Base-by-base conservation (phyloP, 768 basidiomycete species). In the Tylopilus sp. region DNA sequence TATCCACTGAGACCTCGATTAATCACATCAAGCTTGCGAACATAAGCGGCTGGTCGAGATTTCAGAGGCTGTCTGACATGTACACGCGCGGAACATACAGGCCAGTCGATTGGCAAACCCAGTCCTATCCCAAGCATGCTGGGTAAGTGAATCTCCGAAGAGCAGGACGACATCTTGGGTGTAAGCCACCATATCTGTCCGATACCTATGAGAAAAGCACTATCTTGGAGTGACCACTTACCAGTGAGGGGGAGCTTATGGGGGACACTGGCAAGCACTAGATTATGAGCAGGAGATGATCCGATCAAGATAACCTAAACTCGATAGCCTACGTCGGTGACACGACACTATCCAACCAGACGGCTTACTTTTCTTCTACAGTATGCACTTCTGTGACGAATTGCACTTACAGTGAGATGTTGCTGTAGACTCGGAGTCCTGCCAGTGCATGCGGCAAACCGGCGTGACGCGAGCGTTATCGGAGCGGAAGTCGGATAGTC, bases 1-100 rank as follows among this genome's bases (percentile, higher is more conserved):
- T 95, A 97, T 3, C 92, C 92, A 28, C 81, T 77, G 26, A 85
- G 75, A 1, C 94, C 94, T 44, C 93, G 83, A 64, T 96, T 96
- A 56, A 96, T 58, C 19, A 97, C 83, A 63, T 97, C 94, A 29
- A 93, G 69, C 68, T 85, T 90, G 56, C 94, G 77, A 38, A 79
- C 79, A 68, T 96, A 96, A 1, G 76, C 77, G 65, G 87, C 91
- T 92, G 56, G 36, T 52, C 5, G 9, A 7, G 36, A 24, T 22
- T 36, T 56, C 37, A 57, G 46, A 11, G 10, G 11, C 45, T 19
- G n/a, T 22, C 26, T 28, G 28, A 45, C 24, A 3, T 22, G 28
- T n/a, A 26, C 6, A 14, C 12, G 30, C 26, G 10, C 25, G 41
- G 12, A 38, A 52, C 65, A 28, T 62, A 71, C 69, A 48, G 9